Evolutionary conservation across 1,139 yeast genomes (phyloP), one percentile per base, ranked within the genome.

Genomic region (Lodderomyces jiufengensis): DNA sequence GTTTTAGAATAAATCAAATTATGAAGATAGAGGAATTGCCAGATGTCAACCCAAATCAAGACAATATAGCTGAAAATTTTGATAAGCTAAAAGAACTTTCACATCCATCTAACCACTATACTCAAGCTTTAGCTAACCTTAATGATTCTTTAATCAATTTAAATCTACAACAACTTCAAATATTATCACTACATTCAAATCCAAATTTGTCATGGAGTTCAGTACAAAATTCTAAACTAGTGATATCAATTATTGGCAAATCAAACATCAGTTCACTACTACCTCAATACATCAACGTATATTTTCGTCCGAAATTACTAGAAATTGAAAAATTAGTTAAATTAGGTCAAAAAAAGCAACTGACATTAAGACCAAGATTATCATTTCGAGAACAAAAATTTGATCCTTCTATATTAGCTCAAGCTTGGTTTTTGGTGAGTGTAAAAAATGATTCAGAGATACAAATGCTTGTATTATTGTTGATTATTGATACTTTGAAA

Each of bases 391-490:
- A 54, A 9, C 43, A 41, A 16, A 22, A 26, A 13, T 33, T 32
- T 23, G 38, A 36, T 34, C 55, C 41, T 3, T 12, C 22, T 11
- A 25, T 34, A 4, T 33, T 63, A 8, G 51, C 69, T 1, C 49
- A 52, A 49, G 57, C 67, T 3, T 59, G 62, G 50, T 52, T 57
- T 29, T 40, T 64, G 16, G 47, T 72, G 1, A 34, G 34, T 20
- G 40, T 45, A 6, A 36, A 47, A 4, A 31, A 37, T 0, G 46
- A 42, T 12, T 41, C 51, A 20, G 43, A 51, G 4, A 43, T 62
- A 36, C 74, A 80, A 77, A 57, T 72, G 21, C 40, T 73, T 5
- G 42, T 76, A 1, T 57, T 78, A 0, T 76, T 84, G 1, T 67
- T 77, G 8, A 55, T 64, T 4, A 51, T 79, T 16, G 75, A 75